Evolutionary conservation across 1,284 basidiomycete genomes (phyloP).

Genomic region (Pisolithus thermaeus): DNA sequence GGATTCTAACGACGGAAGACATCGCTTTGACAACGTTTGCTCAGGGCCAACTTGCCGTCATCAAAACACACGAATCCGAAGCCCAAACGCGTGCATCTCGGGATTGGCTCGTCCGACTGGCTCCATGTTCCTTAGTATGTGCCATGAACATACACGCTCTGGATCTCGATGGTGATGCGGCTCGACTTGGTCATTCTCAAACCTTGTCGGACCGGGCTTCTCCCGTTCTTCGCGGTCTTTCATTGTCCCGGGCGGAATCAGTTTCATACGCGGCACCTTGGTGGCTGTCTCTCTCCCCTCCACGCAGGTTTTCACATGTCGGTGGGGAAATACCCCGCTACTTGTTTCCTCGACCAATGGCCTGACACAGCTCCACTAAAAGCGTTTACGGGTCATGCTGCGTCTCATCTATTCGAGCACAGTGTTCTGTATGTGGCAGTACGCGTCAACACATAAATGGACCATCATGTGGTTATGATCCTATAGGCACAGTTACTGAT

Average conservation of each 20-base stretch:
- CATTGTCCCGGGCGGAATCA: not conserved
- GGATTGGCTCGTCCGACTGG: not conserved
- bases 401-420: not conserved
- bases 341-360: not conserved
- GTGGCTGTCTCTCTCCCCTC: not conserved
- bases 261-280: not conserved
- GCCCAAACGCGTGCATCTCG: not conserved
- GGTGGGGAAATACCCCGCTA: not conserved
- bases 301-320: not conserved
- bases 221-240: not conserved
- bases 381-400: not conserved
- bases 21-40: slow-evolving; percentile 1
- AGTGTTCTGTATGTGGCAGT: not conserved
- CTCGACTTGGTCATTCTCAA: not conserved
- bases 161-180: not conserved
- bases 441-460: too few species aligned
- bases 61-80: not conserved
- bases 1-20: not conserved
- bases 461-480: too few species aligned
- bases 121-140: not conserved
- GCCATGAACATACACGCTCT: not conserved
- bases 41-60: not conserved
- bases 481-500: too few species aligned
- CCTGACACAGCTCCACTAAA: not conserved
- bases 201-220: not conserved